Conservation (phyloP, 495 filamentous ascomycete species). For the Penicillium cosmopolitanum region DNA sequence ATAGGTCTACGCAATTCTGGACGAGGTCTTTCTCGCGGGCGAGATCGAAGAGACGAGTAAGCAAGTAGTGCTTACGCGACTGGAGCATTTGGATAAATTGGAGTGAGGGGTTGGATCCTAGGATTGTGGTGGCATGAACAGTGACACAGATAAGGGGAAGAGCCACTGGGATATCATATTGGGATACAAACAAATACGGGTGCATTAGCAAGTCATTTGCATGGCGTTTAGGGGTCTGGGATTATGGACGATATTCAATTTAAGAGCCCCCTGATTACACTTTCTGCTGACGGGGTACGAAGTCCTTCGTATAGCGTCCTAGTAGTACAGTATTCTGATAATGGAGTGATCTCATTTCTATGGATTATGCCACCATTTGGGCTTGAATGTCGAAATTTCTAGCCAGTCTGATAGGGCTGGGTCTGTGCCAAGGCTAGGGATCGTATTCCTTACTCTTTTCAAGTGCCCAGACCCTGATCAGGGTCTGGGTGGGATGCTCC, state of each 20-base stretch:
- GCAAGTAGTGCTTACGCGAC: conserved; percentile 89
- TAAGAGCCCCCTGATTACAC: not conserved
- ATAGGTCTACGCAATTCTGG: conserved; percentile 96
- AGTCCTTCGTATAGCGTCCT: not conserved
- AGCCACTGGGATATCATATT: conserved; percentile 2
- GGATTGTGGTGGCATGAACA: not conserved
- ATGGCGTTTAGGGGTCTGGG: conserved; percentile 27
- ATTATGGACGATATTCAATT: conserved; percentile 5
- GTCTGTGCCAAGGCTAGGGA: conserved; percentile 21
- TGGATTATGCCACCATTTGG: conserved; percentile 26
- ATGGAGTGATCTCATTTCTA: not conserved
- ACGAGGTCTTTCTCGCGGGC: conserved; percentile 95
- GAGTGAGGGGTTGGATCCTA: conserved; percentile 64
- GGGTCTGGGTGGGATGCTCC: not conserved
- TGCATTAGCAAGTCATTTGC: conserved; percentile 22
- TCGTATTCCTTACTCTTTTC: conserved; percentile 22
- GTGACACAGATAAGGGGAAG: too few relatives aligned
- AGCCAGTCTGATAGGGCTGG: conserved; percentile 15
- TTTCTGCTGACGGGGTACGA: not conserved
- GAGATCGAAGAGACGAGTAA: conserved; percentile 99
- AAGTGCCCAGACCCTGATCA: conserved; percentile 7
- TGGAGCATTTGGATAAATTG: conserved; percentile 96
- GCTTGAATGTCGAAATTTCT: conserved; percentile 28
- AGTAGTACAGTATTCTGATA: not conserved
- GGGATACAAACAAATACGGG: conserved; percentile 7